A percentile compares a stretch with the other conserved stretches of the same genome.
phyloP scores from a whole-genome alignment of 2,329 filamentous ascomycete species.

The Exophiala mesophila region DNA sequence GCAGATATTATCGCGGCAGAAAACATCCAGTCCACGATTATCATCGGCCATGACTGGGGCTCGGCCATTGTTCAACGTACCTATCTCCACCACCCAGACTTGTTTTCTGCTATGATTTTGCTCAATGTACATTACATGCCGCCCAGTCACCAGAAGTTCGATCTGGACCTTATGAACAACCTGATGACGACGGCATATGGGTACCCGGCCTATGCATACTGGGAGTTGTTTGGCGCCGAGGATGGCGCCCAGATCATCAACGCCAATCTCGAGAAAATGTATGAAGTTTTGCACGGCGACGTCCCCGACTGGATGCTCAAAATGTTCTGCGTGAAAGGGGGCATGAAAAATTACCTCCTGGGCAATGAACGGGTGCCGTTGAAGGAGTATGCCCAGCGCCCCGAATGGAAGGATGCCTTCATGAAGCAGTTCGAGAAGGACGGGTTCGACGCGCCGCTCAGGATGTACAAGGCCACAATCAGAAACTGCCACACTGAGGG shows the following conservation, averaged over 20 bases:
- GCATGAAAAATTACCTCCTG: conserved; percentile 30
- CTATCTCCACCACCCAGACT: conserved; percentile 39
- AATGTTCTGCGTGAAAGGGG: conserved; percentile 36
- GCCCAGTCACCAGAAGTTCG: conserved; percentile 32
- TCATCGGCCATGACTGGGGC: conserved; percentile 51
- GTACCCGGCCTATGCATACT: conserved; percentile 40
- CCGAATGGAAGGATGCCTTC: conserved; percentile 31
- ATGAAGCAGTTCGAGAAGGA: conserved; percentile 30
- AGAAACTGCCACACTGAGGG: conserved; percentile 10
- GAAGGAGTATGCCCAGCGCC: conserved; percentile 33
- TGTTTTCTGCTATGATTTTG: conserved; percentile 40
- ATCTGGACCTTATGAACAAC: conserved; percentile 35
- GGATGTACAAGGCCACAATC: conserved; percentile 12
- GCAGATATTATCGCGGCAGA: conserved; percentile 40
- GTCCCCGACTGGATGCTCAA: conserved; percentile 31
- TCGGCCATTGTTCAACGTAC: conserved; percentile 37
- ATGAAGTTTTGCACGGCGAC: conserved; percentile 32
- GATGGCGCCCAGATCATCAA: conserved; percentile 39
- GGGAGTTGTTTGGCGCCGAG: conserved; percentile 41
- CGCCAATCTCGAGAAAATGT: conserved; percentile 37
- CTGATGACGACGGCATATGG: conserved; percentile 34
- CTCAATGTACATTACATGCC: conserved; percentile 41
- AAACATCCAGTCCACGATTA: conserved; percentile 33
- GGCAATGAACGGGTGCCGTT: conserved; percentile 27
- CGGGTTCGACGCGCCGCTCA: conserved; percentile 11